These are phyloP conservation scores for Macadamia tetraphylla DNA, from an alignment of 164 flowering plant genomes.

Conservation along the genomic window DNA sequence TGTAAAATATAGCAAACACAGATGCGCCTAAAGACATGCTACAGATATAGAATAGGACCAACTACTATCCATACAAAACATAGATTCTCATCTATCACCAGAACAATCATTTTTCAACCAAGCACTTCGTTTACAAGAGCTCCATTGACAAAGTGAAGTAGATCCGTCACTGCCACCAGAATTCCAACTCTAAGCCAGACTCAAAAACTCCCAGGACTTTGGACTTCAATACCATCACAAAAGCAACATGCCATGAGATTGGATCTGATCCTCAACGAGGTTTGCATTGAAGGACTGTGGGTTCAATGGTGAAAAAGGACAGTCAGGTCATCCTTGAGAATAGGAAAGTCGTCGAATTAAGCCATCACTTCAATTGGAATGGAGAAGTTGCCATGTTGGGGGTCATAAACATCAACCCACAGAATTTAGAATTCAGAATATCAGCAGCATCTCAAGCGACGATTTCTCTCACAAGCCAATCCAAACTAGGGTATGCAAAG, in stretches of 20 bases:
- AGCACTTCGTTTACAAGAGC: neutral
- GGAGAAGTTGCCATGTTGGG: neutral
- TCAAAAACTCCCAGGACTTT: too few species aligned
- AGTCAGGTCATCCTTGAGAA: constrained; percentile 2
- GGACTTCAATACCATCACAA: neutral
- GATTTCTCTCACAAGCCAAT: constrained; percentile 93
- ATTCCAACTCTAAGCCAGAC: neutral
- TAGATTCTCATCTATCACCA: neutral
- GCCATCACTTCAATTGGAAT: neutral
- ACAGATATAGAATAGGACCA: neutral
- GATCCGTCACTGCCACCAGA: neutral
- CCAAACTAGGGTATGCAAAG: constrained; percentile 89
- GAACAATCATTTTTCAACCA: neutral
- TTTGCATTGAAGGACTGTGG: neutral
- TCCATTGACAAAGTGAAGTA: neutral
- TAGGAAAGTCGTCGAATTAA: constrained; percentile 26
- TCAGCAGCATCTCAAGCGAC: constrained; percentile 36
- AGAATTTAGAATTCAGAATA: neutral
- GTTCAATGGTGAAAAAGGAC: neutral
- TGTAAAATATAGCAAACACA: too few species aligned
- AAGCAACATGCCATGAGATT: neutral
- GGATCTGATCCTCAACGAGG: neutral
- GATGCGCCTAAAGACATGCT: neutral
- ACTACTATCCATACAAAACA: neutral
- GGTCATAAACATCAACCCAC: constrained; percentile 2